phyloP scores from a whole-genome alignment of 352 stramenopile genomes.

The Phytophthora pisi region DNA sequence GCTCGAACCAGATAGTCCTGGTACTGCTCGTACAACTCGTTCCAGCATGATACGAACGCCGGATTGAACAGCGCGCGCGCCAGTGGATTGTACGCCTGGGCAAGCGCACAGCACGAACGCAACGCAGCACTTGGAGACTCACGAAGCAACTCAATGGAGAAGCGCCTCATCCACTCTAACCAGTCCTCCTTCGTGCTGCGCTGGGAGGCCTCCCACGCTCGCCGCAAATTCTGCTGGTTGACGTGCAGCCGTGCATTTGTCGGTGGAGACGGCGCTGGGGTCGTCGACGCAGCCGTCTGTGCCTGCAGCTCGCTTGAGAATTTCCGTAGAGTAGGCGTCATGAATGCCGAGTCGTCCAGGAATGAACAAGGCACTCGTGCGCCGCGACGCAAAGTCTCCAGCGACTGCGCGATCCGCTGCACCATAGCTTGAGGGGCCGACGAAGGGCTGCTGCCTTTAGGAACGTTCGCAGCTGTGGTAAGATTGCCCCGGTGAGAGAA shows the following conservation, averaged over 20 bases:
- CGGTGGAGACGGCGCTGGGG: slow-evolving; percentile 42
- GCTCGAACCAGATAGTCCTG: slow-evolving; percentile 93
- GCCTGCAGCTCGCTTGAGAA: slow-evolving; percentile 46
- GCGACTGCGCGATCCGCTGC: slow-evolving; percentile 50
- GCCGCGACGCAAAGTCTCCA: slow-evolving; percentile 61
- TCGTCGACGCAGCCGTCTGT: slow-evolving; percentile 32
- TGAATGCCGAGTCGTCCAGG: slow-evolving; percentile 60
- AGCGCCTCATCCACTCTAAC: slow-evolving; percentile 97
- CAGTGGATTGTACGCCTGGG: slow-evolving; percentile 97
- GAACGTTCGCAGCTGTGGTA: slow-evolving; percentile 20
- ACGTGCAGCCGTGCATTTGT: slow-evolving; percentile 83
- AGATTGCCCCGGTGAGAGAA: slow-evolving; percentile 41
- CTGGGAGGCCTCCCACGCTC: slow-evolving; percentile 95
- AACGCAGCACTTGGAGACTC: slow-evolving; percentile 96
- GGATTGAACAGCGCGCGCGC: slow-evolving; percentile 97
- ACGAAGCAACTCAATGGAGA: slow-evolving; percentile 96
- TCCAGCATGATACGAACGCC: slow-evolving; percentile 99
- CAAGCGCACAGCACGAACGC: slow-evolving; percentile 92
- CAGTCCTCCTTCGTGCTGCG: slow-evolving; percentile 93
- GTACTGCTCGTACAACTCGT: slow-evolving; percentile 95
- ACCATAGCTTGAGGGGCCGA: slow-evolving; percentile 53
- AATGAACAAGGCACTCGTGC: slow-evolving; percentile 52
- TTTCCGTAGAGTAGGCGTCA: slow-evolving; percentile 46
- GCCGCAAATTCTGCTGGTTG: slow-evolving; percentile 93
- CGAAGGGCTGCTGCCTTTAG: slow-evolving; percentile 20